Percentiles rank a stretch among this genome's conserved stretches.
These are phyloP conservation scores for Groenewaldozyma salmanticensis DNA, from an alignment of 805 yeast genomes.

Conservation along the genomic window DNA sequence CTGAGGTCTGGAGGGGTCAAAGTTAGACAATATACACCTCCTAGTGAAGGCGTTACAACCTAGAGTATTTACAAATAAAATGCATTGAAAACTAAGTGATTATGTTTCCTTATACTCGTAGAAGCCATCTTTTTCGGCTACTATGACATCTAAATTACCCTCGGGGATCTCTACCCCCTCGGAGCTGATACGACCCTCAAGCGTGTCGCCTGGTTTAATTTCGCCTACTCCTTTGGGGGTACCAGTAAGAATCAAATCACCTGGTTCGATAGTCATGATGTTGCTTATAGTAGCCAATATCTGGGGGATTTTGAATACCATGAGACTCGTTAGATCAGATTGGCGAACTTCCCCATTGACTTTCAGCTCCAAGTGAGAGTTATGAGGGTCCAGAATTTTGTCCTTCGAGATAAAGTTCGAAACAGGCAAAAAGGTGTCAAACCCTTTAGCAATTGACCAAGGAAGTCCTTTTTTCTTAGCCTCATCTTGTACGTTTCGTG, in stretches of 20 bases:
- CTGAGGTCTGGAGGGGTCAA: slow-evolving; percentile 63
- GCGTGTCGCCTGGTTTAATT: slow-evolving; percentile 65
- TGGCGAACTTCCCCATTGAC: slow-evolving; percentile 69
- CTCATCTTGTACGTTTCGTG: slow-evolving; percentile 89
- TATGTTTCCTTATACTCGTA: slow-evolving; percentile 41
- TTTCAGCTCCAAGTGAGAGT: slow-evolving; percentile 50
- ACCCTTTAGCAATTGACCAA: slow-evolving; percentile 95
- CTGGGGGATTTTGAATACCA: slow-evolving; percentile 81
- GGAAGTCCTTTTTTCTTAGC: slow-evolving; percentile 93
- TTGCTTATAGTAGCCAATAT: slow-evolving; percentile 71
- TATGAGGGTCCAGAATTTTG: slow-evolving; percentile 62
- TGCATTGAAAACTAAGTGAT: neutral
- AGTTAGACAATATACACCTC: slow-evolving; percentile 50
- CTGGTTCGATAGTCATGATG: slow-evolving; percentile 85
- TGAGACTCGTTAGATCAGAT: slow-evolving; percentile 60
- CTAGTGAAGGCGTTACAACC: slow-evolving; percentile 22
- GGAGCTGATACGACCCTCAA: slow-evolving; percentile 52
- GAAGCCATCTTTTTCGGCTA: slow-evolving; percentile 50
- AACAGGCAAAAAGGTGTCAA: slow-evolving; percentile 92
- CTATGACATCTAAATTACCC: slow-evolving; percentile 39
- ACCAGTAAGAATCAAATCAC: slow-evolving; percentile 88
- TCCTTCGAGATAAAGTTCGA: slow-evolving; percentile 60
- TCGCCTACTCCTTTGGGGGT: slow-evolving; percentile 98
- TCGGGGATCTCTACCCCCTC: slow-evolving; percentile 49
- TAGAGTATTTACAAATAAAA: neutral